Percentiles rank a stretch among this genome's conserved stretches.
phyloP scores from a whole-genome alignment of 2,329 filamentous ascomycete species.

The Cladophialophora carrionii region DNA sequence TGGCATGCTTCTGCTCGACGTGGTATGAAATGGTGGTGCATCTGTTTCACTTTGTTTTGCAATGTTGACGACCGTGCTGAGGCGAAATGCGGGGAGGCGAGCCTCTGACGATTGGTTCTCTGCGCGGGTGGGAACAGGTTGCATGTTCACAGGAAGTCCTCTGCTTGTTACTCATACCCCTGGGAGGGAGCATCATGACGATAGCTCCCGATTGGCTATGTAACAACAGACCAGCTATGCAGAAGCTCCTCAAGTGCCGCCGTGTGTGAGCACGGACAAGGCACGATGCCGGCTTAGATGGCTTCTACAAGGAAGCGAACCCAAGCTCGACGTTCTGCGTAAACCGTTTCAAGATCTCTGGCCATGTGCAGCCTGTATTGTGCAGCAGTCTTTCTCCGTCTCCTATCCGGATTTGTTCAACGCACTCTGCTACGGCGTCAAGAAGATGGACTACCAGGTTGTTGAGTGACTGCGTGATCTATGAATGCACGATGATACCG shows the following conservation, averaged over 20 bases:
- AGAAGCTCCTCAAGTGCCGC: neutral
- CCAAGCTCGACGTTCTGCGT: neutral
- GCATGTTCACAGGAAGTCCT: neutral
- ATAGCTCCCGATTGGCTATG: neutral
- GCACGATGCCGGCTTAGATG: neutral
- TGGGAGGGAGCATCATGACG: neutral
- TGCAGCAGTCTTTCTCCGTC: neutral
- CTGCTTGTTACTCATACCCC: neutral
- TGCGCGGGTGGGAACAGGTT: neutral
- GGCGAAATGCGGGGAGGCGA: neutral
- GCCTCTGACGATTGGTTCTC: neutral
- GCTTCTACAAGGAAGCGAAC: neutral
- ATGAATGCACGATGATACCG: too few species aligned
- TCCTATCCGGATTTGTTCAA: neutral
- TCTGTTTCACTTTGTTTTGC: slow-evolving; percentile 9
- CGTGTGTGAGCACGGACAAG: neutral
- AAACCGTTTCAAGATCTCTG: neutral
- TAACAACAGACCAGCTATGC: neutral
- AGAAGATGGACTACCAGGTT: too few species aligned
- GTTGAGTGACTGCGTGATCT: too few species aligned
- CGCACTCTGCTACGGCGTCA: too few species aligned
- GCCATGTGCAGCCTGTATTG: neutral
- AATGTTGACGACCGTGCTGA: neutral
- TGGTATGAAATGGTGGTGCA: slow-evolving; percentile 10
- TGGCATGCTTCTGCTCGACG: neutral